Conservation (phyloP, 257 asterid species). For the Ehretia macrophylla region DNA sequence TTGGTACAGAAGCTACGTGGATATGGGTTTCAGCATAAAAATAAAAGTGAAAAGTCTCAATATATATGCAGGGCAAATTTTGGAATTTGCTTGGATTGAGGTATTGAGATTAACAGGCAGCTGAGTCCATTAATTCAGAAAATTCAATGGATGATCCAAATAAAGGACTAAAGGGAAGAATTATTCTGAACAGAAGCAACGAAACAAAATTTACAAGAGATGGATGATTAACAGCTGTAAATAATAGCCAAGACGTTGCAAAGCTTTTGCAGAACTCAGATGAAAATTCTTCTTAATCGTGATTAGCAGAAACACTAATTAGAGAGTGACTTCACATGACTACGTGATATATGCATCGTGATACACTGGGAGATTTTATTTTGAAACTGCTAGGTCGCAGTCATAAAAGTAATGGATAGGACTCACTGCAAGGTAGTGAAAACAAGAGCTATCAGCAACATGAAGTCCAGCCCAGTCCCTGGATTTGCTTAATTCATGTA, state of each 20-base stretch:
- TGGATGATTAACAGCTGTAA: no score
- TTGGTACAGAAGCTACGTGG: no score
- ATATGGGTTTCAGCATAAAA: no score
- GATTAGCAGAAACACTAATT: not conserved
- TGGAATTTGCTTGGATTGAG: no score
- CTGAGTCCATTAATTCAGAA: no score
- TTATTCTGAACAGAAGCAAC: no score
- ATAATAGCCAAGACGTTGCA: not conserved
- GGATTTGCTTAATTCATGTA: constrained; percentile 56
- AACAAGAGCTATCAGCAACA: constrained; percentile 95
- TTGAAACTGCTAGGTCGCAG: not conserved
- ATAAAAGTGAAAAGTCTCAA: no score
- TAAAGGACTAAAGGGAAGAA: no score
- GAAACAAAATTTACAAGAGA: no score
- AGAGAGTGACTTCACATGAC: not conserved
- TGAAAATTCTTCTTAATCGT: not conserved
- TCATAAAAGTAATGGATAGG: not conserved
- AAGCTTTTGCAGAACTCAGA: not conserved
- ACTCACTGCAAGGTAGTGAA: constrained; percentile 89
- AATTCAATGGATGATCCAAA: no score
- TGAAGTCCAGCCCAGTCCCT: constrained; percentile 83
- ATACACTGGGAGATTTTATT: not conserved
- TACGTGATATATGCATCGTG: not conserved
- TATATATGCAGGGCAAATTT: no score
- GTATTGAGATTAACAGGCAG: no score